A percentile compares a stretch with the other conserved stretches of the same genome.
phyloP scores from a whole-genome alignment of 2,329 filamentous ascomycete species.

The Leptoxyphium fumago region DNA sequence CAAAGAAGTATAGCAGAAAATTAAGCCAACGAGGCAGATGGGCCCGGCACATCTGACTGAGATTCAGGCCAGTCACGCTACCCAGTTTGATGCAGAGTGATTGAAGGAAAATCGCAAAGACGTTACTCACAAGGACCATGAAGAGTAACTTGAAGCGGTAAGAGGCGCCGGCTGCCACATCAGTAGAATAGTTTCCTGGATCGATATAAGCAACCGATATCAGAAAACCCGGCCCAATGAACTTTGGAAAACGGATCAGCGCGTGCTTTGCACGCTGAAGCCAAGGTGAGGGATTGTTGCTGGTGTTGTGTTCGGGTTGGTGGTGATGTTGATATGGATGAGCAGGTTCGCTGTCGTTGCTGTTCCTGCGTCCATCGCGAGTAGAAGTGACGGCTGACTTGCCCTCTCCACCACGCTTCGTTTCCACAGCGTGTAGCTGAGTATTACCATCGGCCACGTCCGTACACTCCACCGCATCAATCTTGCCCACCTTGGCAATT shows the following conservation, averaged over 20 bases:
- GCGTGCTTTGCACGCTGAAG: not conserved
- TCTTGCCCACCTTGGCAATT: not conserved
- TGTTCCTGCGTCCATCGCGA: conserved; percentile 5
- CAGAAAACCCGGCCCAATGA: conserved; percentile 56
- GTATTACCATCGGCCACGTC: not conserved
- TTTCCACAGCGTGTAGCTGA: not conserved
- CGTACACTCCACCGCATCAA: not conserved
- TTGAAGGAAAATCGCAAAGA: conserved; percentile 58
- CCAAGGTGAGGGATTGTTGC: conserved; percentile 29
- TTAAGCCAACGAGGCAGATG: conserved; percentile 41
- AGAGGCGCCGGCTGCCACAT: conserved; percentile 51
- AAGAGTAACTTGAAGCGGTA: conserved; percentile 54
- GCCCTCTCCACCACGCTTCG: not conserved
- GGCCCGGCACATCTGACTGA: conserved; percentile 34
- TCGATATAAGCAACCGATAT: conserved; percentile 36
- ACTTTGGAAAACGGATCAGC: conserved; percentile 20
- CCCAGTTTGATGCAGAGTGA: conserved; percentile 47
- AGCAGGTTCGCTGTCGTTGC: conserved; percentile 4
- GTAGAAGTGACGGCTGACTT: not conserved
- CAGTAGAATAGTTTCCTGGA: conserved; percentile 52
- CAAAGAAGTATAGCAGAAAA: conserved; percentile 38
- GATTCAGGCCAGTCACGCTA: conserved; percentile 34
- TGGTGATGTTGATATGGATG: not conserved
- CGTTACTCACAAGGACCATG: conserved; percentile 52
- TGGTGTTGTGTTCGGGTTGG: conserved; percentile 10